Evolutionary conservation across 805 yeast genomes (phyloP).

Genomic region (Kluyveromyces nonfermentans): DNA sequence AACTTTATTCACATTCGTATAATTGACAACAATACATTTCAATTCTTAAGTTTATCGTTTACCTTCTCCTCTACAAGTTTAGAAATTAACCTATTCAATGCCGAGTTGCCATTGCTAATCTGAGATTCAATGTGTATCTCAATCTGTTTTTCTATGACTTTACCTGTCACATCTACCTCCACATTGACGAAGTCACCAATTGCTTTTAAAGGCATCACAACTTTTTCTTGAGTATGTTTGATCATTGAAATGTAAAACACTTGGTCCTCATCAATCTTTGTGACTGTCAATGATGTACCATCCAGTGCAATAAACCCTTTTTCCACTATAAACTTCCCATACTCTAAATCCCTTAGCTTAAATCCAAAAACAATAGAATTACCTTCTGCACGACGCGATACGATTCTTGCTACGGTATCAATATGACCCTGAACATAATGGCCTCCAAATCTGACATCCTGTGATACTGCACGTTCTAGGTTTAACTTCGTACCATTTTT

Average conservation of each 20-base stretch:
- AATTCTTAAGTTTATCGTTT: neutral
- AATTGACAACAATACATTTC: neutral
- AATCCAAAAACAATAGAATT: slow-evolving; percentile 74
- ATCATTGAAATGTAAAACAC: slow-evolving; percentile 84
- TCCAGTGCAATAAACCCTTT: slow-evolving; percentile 92
- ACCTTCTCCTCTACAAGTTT: slow-evolving; percentile 37
- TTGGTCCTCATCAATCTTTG: slow-evolving; percentile 54
- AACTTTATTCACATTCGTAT: too few species aligned
- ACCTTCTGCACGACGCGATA: slow-evolving; percentile 45
- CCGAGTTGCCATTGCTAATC: slow-evolving; percentile 38
- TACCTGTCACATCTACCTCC: slow-evolving; percentile 93
- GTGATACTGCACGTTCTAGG: slow-evolving; percentile 79
- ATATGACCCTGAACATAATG: slow-evolving; percentile 98
- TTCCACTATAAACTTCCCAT: slow-evolving; percentile 70
- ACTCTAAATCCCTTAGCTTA: slow-evolving; percentile 51
- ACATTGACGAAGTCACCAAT: slow-evolving; percentile 67
- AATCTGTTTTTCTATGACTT: slow-evolving; percentile 82
- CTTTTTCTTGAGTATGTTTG: slow-evolving; percentile 79
- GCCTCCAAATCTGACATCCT: slow-evolving; percentile 83
- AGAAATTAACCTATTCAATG: slow-evolving; percentile 41
- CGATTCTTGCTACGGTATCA: slow-evolving; percentile 73
- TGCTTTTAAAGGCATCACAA: slow-evolving; percentile 56
- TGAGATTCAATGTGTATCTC: slow-evolving; percentile 46
- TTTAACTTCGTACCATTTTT: slow-evolving; percentile 56
- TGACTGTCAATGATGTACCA: slow-evolving; percentile 88